phyloP scores from a whole-genome alignment of 1,139 yeast species.

The Yamadazyma taylorii region DNA sequence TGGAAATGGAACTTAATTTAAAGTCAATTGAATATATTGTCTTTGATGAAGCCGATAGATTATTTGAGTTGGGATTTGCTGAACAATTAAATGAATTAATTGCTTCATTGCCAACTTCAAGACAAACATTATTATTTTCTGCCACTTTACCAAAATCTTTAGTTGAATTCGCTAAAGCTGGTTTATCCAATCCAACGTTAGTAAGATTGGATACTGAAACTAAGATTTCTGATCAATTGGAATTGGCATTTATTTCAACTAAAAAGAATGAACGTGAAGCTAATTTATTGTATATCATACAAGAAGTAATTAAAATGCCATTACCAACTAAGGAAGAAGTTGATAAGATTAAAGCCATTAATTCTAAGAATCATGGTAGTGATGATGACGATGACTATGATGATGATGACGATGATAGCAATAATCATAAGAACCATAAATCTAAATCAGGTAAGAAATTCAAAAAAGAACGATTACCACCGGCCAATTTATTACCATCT shows the following conservation, averaged over 20 bases:
- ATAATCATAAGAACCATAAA: slow-evolving; percentile 25
- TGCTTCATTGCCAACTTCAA: slow-evolving; percentile 73
- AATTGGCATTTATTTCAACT: slow-evolving; percentile 82
- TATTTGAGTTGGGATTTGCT: slow-evolving; percentile 96
- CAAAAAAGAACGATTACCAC: slow-evolving; percentile 63
- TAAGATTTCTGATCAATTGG: slow-evolving; percentile 84
- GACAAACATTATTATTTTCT: slow-evolving; percentile 89
- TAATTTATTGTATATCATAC: slow-evolving; percentile 68
- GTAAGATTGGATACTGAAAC: slow-evolving; percentile 91
- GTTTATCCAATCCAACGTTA: slow-evolving; percentile 85
- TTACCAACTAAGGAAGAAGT: slow-evolving; percentile 67
- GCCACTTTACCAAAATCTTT: slow-evolving; percentile 92
- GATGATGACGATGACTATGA: slow-evolving; percentile 46
- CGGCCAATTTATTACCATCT: slow-evolving; percentile 82
- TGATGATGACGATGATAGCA: slow-evolving; percentile 36
- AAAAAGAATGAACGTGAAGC: slow-evolving; percentile 91
- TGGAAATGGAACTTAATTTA: slow-evolving; percentile 89
- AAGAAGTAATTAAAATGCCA: slow-evolving; percentile 85
- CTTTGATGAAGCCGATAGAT: slow-evolving; percentile 97
- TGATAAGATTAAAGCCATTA: slow-evolving; percentile 49
- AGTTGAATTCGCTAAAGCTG: slow-evolving; percentile 97
- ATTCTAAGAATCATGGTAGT: slow-evolving; percentile 42
- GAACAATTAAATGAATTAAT: slow-evolving; percentile 90
- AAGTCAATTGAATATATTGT: slow-evolving; percentile 84
- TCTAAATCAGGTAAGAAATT: slow-evolving; percentile 38